Conservation (phyloP, 139 green algal species). For the Chlamydomonas sp. region DNA sequence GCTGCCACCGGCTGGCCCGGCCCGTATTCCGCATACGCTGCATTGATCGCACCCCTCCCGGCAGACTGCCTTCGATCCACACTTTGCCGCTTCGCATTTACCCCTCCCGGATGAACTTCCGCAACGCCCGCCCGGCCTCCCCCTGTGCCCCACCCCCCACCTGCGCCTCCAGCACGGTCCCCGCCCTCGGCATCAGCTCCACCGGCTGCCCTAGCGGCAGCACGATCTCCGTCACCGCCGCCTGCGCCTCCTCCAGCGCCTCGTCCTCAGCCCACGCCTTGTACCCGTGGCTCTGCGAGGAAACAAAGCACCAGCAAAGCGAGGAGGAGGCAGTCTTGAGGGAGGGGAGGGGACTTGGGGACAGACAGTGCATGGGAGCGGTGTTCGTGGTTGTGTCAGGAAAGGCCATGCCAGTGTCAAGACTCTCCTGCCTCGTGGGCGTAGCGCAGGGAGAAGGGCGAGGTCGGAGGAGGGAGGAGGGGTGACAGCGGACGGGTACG, state of each 20-base stretch:
- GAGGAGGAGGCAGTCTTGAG: too few relatives aligned
- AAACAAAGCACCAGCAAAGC: not conserved
- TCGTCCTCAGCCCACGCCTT: slow-evolving; percentile 43
- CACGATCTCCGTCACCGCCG: slow-evolving; percentile 35
- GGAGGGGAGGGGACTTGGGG: too few relatives aligned
- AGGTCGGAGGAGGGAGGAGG: too few relatives aligned
- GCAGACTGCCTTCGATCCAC: not conserved
- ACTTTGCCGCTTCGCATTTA: not conserved
- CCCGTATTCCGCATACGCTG: not conserved
- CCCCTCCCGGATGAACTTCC: too few relatives aligned
- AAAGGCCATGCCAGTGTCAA: too few relatives aligned
- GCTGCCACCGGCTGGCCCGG: not conserved
- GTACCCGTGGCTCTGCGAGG: slow-evolving; percentile 6
- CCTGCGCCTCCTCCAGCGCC: slow-evolving; percentile 68
- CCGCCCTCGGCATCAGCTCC: slow-evolving; percentile 68
- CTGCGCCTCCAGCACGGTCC: slow-evolving; percentile 50
- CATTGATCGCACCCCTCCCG: not conserved
- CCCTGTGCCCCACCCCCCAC: not conserved
- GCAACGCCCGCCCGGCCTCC: not conserved
- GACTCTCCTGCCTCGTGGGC: too few relatives aligned
- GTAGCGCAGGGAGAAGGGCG: too few relatives aligned
- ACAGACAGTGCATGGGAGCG: too few relatives aligned
- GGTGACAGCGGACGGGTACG: too few relatives aligned
- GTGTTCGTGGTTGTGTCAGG: too few relatives aligned
- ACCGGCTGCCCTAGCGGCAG: slow-evolving; percentile 54